Evolutionary conservation across 148 eudicot species (phyloP).

Genomic region (Suaeda aralocaspica): DNA sequence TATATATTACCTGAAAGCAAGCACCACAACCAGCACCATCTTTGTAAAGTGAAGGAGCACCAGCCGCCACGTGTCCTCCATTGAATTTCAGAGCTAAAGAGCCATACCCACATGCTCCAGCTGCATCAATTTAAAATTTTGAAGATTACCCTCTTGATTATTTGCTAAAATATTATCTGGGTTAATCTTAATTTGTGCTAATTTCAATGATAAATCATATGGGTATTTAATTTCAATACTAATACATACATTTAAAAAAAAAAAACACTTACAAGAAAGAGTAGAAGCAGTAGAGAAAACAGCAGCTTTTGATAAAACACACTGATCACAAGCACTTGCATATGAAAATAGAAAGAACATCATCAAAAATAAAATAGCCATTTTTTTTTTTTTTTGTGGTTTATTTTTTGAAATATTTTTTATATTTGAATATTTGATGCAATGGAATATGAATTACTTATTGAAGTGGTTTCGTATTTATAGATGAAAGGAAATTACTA

Average conservation of each 20-base stretch:
- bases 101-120: slow-evolving; percentile 87
- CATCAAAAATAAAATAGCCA: slow-evolving; percentile 10
- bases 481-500: background rate
- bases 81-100: slow-evolving; percentile 47
- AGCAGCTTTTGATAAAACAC: slow-evolving; percentile 27
- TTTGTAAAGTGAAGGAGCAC: slow-evolving; percentile 53
- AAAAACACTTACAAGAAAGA: slow-evolving; percentile 28
- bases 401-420: background rate
- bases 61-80: slow-evolving; percentile 72
- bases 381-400: background rate
- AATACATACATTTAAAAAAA: background rate
- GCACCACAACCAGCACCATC: slow-evolving; percentile 88
- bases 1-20: slow-evolving; percentile 76
- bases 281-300: slow-evolving; percentile 29
- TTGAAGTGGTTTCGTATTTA: slow-evolving; percentile 16
- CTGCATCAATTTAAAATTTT: slow-evolving; percentile 34
- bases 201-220: slow-evolving; percentile 4
- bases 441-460: background rate
- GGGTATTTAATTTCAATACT: background rate
- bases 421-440: background rate
- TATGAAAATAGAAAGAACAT: slow-evolving; percentile 16
- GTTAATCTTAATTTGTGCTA: slow-evolving; percentile 15
- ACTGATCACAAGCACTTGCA: slow-evolving; percentile 26
- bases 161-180: slow-evolving; percentile 17
- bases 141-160: slow-evolving; percentile 22